Base-by-base conservation (phyloP, 306 rosid genomes). In the Rosa multiflora region DNA sequence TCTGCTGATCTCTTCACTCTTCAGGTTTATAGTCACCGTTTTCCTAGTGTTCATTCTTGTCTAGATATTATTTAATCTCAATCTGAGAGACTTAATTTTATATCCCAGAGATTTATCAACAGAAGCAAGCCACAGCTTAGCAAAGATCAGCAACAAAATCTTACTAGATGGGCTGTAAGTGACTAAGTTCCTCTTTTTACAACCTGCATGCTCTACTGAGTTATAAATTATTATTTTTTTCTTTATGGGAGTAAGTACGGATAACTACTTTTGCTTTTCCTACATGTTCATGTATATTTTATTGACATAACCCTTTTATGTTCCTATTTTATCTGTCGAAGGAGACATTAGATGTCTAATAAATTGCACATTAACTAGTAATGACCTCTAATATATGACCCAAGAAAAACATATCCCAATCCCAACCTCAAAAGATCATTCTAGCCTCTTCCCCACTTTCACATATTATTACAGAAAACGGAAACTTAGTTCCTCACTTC, bases 81-180 rank as follows among this genome's bases (percentile, higher is more conserved):
- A 44, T 74, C 76, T 76, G 68, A 35, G 17, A 13, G n/a, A 35
- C 8, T 55, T 67, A 2, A 0, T 6, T 68, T 42, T 43, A 0
- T 68, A 74, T 59, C 43, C 67, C 78, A 92, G 98, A 92, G 99
- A 66, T 87, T 92, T 74, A 86, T 95, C 81, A 95, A 95, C 92
- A 86, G 99, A 91, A 87, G 91, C 84, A 92, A 90, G 81, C 99
- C 98, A 71, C 90, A 76, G 73, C 81, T 95, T 55, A 91, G 90
- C 88, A 89, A 94, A 84, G 99, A 92, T 23, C 97, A 92, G 90
- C 98, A 92, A 78, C 98, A 95, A 83, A 95, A 92, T 86, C 94
- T 95, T 63, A 95, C 98, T 10, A 91, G 98, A 92, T 92, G 99
- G 99, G 98, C 99, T 13, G 99, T 95, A 88, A 73, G 97, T 87